A percentile compares a stretch with the other conserved stretches of the same genome.
Evolutionary conservation across 2,329 filamentous ascomycete species (phyloP).

Genomic region (Hirsutella rhossiliensis): DNA sequence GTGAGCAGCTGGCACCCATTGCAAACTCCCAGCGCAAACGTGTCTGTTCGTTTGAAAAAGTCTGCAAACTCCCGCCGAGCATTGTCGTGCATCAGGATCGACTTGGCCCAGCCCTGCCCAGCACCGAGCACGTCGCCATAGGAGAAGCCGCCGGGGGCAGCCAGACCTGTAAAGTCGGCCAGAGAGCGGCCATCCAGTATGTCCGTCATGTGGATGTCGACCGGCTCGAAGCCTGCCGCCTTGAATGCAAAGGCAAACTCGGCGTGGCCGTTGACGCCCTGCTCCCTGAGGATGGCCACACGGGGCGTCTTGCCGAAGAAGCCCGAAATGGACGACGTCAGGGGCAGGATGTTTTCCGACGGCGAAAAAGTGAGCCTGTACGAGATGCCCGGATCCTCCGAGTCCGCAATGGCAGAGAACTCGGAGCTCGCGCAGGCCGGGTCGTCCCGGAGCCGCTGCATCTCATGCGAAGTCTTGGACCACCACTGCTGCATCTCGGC

Average conservation of each 20-base stretch:
- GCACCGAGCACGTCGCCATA: constrained; percentile 80
- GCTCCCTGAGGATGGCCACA: constrained; percentile 88
- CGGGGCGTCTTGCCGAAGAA: constrained; percentile 50
- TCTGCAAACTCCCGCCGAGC: constrained; percentile 63
- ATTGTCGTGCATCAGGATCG: constrained; percentile 73
- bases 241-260: constrained; percentile 98
- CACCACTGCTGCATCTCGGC: constrained; percentile 74
- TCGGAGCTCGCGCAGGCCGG: constrained; percentile 77
- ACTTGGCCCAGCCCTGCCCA: constrained; percentile 94
- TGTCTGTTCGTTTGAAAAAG: constrained; percentile 83
- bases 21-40: constrained; percentile 88
- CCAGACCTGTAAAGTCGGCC: constrained; percentile 72
- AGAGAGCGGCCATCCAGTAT: constrained; percentile 72
- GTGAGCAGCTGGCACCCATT: constrained; percentile 96
- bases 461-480: constrained; percentile 77
- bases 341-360: constrained; percentile 60
- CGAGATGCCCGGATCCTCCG: constrained; percentile 67
- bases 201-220: constrained; percentile 96
- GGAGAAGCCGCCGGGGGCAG: constrained; percentile 93
- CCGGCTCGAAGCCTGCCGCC: constrained; percentile 76
- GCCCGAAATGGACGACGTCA: constrained; percentile 31
- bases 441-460: constrained; percentile 87
- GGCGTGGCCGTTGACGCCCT: constrained; percentile 90
- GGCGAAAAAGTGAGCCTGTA: constrained; percentile 77
- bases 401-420: constrained; percentile 61